Conservation (phyloP, 2,329 filamentous ascomycete genomes). For the Xylaria sp. region DNA sequence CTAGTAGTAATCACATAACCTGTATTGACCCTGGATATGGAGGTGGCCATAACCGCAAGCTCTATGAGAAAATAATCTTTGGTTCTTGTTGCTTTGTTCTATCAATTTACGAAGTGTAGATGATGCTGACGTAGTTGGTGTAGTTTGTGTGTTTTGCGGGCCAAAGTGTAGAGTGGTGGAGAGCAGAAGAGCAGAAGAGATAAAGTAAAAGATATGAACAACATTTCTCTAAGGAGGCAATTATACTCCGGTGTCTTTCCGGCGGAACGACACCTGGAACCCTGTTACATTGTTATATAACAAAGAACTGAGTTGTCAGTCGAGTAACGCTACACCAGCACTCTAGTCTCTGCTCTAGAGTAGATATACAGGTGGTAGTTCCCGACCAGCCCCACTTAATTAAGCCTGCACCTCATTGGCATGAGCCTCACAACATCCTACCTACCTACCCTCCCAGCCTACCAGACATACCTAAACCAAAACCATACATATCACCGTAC, state of each 20-base stretch:
- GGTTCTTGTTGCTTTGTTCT: too few relatives aligned
- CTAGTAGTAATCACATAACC: background rate
- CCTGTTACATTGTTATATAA: background rate
- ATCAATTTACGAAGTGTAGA: too few relatives aligned
- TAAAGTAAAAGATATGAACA: background rate
- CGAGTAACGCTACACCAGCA: background rate
- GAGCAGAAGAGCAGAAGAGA: background rate
- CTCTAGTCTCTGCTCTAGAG: background rate
- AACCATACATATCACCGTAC: background rate
- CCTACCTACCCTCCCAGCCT: background rate
- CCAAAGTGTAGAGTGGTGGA: background rate
- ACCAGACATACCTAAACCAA: background rate
- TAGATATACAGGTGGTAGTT: background rate
- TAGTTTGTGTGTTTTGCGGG: background rate
- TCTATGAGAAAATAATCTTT: too few relatives aligned
- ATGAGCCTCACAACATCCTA: constrained; percentile 11
- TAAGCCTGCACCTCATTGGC: constrained; percentile 2
- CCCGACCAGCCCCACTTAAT: constrained; percentile 11
- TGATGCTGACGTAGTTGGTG: background rate
- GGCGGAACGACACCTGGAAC: too few relatives aligned
- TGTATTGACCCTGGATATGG: background rate
- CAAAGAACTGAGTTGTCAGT: constrained; percentile 1
- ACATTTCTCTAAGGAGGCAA: background rate
- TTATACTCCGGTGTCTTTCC: too few relatives aligned
- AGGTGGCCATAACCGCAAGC: too few relatives aligned